phyloP scores from a whole-genome alignment of 306 rosid genomes.

The Crataegus laevigata region DNA sequence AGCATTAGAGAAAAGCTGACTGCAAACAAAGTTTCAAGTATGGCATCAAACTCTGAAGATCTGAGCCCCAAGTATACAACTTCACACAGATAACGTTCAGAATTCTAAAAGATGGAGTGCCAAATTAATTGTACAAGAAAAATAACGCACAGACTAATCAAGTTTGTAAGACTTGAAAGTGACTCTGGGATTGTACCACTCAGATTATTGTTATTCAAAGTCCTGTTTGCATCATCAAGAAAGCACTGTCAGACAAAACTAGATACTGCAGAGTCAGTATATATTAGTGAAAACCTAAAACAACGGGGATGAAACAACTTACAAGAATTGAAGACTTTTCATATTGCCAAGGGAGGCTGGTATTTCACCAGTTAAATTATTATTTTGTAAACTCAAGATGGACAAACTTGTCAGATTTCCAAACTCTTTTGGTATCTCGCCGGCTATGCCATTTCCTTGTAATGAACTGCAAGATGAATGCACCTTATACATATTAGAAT shows the following conservation, averaged over 20 bases:
- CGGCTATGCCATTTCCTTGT: slow-evolving; percentile 79
- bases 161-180: slow-evolving; percentile 47
- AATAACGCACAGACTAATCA: slow-evolving; percentile 60
- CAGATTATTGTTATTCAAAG: slow-evolving; percentile 70
- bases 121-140: slow-evolving; percentile 7
- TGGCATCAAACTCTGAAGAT: slow-evolving; percentile 25
- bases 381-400: slow-evolving; percentile 72
- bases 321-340: slow-evolving; percentile 71
- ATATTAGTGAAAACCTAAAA: slow-evolving; percentile 3
- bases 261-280: slow-evolving; percentile 7
- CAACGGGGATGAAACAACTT: slow-evolving; percentile 32
- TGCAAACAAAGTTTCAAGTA: slow-evolving; percentile 45
- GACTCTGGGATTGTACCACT: slow-evolving; percentile 77
- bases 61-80: background rate
- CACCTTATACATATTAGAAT: slow-evolving; percentile 9
- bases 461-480: slow-evolving; percentile 50
- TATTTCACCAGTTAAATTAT: slow-evolving; percentile 70
- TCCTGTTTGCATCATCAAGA: slow-evolving; percentile 47
- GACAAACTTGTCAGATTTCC: slow-evolving; percentile 63
- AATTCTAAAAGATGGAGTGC: slow-evolving; percentile 15
- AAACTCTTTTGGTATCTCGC: slow-evolving; percentile 65
- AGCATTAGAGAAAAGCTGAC: slow-evolving; percentile 63
- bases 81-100: slow-evolving; percentile 2
- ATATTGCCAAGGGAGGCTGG: slow-evolving; percentile 79
- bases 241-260: slow-evolving; percentile 19